Base-by-base conservation (phyloP, 208 protist species). In the Leishmania amazonensis region DNA sequence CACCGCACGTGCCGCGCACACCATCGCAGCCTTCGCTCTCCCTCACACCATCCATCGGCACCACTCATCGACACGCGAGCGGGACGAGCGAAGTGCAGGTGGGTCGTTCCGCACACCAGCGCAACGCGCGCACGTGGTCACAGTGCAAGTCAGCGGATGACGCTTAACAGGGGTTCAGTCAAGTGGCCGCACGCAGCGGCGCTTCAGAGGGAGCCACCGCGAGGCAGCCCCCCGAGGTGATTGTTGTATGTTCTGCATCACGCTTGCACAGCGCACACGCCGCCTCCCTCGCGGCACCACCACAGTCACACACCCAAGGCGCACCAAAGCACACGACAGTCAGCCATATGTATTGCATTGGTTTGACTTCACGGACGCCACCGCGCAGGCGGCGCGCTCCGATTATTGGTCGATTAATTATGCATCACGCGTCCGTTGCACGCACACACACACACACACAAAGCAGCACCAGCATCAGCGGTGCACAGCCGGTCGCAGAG, bases 71-170 rank as follows among this genome's bases (percentile, higher is more conserved):
- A 77, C 76, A 70, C 51, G 74, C 42, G 75, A 87, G 85, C 83
- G 80, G 76, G 87, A 83, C 87, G 87, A 90, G 87, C 87, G 85
- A 90, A 90, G 85, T 83, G 82, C 58, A 88, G 87, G 80, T 71
- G 65, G 80, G 79, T 62, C 81, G 40, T 58, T 71, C 76, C 60
- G 38, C 81, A 81, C 76, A 49, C 76, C 68, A 45, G 57, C 79
- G 58, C 31, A 77, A 68, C 75, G 38, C 49, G 74, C 51, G 13
- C 35, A 71, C 65, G 67, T 40, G 28, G 40, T 19, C 40, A 38
- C 21, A 76, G 62, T 62, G 75, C 75, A 72, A 78, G 75, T 87
- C 83, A 87, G 83, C 83, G 83, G 83, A 87, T 87, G 83, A 87
- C 83, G 83, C 83, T 87, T 87, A 87, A 87, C 83, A 87, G 71